Percentiles rank a stretch among this genome's conserved stretches.
Evolutionary conservation across 257 asterid genomes (phyloP).

Genomic region (Salvia hispanica): DNA sequence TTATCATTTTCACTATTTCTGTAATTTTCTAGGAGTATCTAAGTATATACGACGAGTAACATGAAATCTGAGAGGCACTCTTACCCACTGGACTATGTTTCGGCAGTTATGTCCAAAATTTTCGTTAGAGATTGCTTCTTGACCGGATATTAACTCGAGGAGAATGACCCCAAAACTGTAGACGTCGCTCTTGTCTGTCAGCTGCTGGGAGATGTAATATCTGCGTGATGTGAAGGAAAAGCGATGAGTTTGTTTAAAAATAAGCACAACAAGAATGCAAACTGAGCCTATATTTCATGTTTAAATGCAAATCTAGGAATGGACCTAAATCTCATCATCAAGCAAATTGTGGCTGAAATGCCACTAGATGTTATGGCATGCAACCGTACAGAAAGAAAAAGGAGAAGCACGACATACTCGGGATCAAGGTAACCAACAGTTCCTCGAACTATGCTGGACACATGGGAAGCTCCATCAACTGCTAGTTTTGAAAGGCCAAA

Average conservation of each 20-base stretch:
- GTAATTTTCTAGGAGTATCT: too few relatives aligned
- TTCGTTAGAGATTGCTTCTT: slow-evolving; percentile 92
- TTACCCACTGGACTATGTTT: slow-evolving; percentile 98
- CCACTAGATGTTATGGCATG: too few relatives aligned
- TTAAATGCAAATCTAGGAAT: too few relatives aligned
- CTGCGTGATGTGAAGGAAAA: slow-evolving; percentile 41
- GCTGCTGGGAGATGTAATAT: slow-evolving; percentile 94
- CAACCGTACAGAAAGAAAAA: background rate
- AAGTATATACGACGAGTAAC: too few relatives aligned
- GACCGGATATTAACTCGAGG: slow-evolving; percentile 92
- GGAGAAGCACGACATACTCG: slow-evolving; percentile 57
- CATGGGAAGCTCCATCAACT: slow-evolving; percentile 97
- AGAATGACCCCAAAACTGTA: slow-evolving; percentile 97
- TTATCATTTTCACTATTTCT: too few relatives aligned
- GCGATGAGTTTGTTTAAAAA: background rate
- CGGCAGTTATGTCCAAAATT: slow-evolving; percentile 86
- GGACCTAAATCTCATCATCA: too few relatives aligned
- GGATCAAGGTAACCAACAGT: slow-evolving; percentile 99
- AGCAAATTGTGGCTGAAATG: too few relatives aligned
- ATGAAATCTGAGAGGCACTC: background rate
- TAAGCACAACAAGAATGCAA: background rate
- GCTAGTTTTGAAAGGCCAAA: slow-evolving; percentile 98
- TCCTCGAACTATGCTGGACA: slow-evolving; percentile 98
- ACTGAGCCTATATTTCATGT: background rate
- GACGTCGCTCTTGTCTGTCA: slow-evolving; percentile 95